Evolutionary conservation across 2,329 filamentous ascomycete species (phyloP).

Genomic region (Ramularia endophylla): DNA sequence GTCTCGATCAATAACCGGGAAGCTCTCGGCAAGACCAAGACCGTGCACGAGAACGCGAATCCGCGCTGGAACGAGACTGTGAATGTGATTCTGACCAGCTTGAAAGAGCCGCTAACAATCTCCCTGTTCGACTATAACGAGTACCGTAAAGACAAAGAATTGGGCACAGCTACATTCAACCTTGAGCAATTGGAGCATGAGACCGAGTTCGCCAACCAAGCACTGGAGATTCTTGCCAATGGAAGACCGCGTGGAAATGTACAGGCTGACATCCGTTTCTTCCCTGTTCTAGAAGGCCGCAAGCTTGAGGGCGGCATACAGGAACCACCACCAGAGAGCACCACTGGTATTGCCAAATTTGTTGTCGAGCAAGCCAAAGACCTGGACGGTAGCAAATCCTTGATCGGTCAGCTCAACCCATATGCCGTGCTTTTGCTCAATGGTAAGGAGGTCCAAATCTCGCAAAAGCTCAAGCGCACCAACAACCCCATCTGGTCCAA

Average conservation of each 20-base stretch:
- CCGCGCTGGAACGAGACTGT: constrained; percentile 96
- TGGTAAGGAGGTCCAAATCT: constrained; percentile 81
- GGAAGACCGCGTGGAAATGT: constrained; percentile 79
- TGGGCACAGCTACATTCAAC: constrained; percentile 78
- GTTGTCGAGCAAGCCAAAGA: constrained; percentile 96
- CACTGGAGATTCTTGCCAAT: constrained; percentile 75
- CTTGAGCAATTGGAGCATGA: constrained; percentile 76
- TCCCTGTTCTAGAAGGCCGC: constrained; percentile 74
- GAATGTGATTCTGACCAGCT: constrained; percentile 88
- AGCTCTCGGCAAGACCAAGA: constrained; percentile 83
- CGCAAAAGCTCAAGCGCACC: constrained; percentile 89
- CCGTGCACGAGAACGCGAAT: constrained; percentile 73
- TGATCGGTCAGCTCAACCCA: constrained; percentile 85
- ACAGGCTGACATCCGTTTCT: constrained; percentile 82
- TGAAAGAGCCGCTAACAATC: constrained; percentile 80
- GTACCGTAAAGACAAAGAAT: constrained; percentile 90
- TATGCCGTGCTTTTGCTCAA: constrained; percentile 87
- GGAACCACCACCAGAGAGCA: constrained; percentile 78
- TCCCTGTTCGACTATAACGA: constrained; percentile 91
- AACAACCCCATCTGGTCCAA: constrained; percentile 98
- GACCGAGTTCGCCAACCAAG: constrained; percentile 73
- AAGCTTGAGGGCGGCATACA: constrained; percentile 70
- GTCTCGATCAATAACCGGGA: constrained; percentile 79
- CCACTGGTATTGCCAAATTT: constrained; percentile 90
- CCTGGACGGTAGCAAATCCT: constrained; percentile 82